Base-by-base conservation (phyloP, 1,284 basidiomycete genomes). In the Rhizoctonia solani region DNA sequence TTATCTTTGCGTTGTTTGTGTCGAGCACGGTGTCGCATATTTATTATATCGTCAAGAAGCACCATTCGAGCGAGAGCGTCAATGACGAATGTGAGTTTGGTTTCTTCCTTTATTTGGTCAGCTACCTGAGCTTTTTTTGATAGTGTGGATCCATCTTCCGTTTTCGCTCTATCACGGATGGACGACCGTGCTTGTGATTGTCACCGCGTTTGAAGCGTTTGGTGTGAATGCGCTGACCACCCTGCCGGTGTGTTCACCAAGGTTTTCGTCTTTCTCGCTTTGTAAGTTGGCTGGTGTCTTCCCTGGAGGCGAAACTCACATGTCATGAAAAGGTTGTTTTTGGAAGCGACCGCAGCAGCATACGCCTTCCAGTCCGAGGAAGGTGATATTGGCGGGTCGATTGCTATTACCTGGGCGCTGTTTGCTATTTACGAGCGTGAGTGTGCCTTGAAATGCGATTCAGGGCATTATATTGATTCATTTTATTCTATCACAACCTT, bases 161-260 rank as follows among this genome's bases (percentile, higher is more conserved):
- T 95, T 95, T 83, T 94, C 92, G 8, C 85, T 95, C 66, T 97
- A 90, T 81, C 95, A 97, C 75, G 95, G 95, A 55, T 96, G 94
- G 90, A 93, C 92, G 14, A 94, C 93, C 54, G 89, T 97, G 58
- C 85, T 97, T 68, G 90, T 96, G 72, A 82, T 97, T 70, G 80
- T 97, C 69, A 90, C 92, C 52, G 89, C 85, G 2, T 97, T 98
- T 76, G 89, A 95, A 76, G 94, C 93, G 0, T 96, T 96, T 74
- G 95, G 95, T 71, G 86, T 88, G 69, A 84, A 95, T 76, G 86
- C 90, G 0, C 74, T 81, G 72, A 77, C 76, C 81, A 89, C 72
- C 77, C 77, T 46, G 87, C 93, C 0, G 93, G 93, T 27, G 79
- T 95, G 68, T 93, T 92, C 87, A 96, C 93, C 75, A 95, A 96